Evolutionary conservation across 805 yeast species (phyloP).

Genomic region (Zygosaccharomyces bisporus): DNA sequence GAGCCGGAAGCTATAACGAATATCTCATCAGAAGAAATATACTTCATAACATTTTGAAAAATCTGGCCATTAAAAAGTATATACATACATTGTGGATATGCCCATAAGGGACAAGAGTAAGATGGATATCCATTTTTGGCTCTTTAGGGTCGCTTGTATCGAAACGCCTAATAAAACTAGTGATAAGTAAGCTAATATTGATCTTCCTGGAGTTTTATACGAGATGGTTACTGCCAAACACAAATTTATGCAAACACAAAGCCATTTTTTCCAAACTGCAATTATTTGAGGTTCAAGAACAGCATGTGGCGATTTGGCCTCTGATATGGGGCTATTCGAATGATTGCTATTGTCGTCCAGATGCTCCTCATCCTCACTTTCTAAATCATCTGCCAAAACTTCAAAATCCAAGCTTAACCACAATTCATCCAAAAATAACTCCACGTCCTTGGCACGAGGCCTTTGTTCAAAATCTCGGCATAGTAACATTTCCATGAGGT

Average conservation of each 20-base stretch:
- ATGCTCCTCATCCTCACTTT: slow-evolving; percentile 1
- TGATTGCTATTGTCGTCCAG: slow-evolving; percentile 2
- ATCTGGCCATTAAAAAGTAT: background rate
- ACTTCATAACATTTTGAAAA: background rate
- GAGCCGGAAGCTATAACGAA: background rate
- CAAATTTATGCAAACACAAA: slow-evolving; percentile 6
- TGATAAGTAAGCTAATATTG: slow-evolving; percentile 9
- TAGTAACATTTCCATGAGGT: slow-evolving; percentile 41
- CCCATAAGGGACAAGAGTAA: background rate
- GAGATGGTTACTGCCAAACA: background rate
- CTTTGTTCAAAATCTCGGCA: slow-evolving; percentile 38
- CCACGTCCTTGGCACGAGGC: slow-evolving; percentile 42
- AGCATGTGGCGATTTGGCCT: background rate
- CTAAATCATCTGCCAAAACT: slow-evolving; percentile 1
- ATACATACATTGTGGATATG: background rate
- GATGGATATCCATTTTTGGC: slow-evolving; percentile 12
- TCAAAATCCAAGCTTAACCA: slow-evolving; percentile 3
- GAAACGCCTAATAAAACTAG: slow-evolving; percentile 17
- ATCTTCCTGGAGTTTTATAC: slow-evolving; percentile 1
- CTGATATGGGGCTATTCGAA: background rate
- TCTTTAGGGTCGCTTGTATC: slow-evolving; percentile 2
- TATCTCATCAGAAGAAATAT: background rate
- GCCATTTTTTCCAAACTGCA: background rate
- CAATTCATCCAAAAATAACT: slow-evolving; percentile 29
- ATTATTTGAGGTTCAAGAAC: too few relatives aligned